Evolutionary conservation across 148 eudicot species (phyloP), one percentile per base, ranked within the genome.

Genomic region (Amaranthus hypochondriacus): DNA sequence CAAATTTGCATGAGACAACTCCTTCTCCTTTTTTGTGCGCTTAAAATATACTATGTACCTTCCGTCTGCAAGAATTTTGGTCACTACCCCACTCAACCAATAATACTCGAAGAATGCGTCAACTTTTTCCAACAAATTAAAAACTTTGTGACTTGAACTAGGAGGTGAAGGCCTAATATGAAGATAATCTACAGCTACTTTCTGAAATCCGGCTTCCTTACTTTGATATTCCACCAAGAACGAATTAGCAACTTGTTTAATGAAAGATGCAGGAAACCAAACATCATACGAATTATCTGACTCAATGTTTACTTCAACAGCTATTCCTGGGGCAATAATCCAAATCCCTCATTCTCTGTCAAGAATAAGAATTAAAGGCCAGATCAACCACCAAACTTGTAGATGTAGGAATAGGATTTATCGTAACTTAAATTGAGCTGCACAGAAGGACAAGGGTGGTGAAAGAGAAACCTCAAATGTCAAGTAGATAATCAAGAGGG

Each of bases 81-180:
- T 81, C 73, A 87, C 81, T 42, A 77, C 62, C n/a, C 90, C 86
- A 67, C 82, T 86, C 72, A 78, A 80, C 85, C 87, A 86, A 47
- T 82, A 82, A 54, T 15, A 73, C 39, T 28, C 39, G 39, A 28
- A 28, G 39, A 28, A 28, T 28, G 39, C 83, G 21, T 86, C 89
- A 3, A 86, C 83, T 65, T 83, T 83, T 69, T 86, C 86, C 82
- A 84, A 65, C 60, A 86, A 73, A 77, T 72, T 70, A 61, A 80
- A 82, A 43, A 66, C 47, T 72, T 75, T 73, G 72, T 52, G 68
- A 73, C 64, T 64, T 51, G 76, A 52, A 50, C 47, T 53, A 44
- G 86, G 85, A 55, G 86, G 83, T 56, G 73, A 73, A 43, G 86
- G 83, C 72, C 86, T 83, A 55, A 84, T 77, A 68, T 84, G 84